These are phyloP conservation scores for Penicillium hesseltinei DNA, from an alignment of 2,329 filamentous ascomycete genomes.

Conservation along the genomic window DNA sequence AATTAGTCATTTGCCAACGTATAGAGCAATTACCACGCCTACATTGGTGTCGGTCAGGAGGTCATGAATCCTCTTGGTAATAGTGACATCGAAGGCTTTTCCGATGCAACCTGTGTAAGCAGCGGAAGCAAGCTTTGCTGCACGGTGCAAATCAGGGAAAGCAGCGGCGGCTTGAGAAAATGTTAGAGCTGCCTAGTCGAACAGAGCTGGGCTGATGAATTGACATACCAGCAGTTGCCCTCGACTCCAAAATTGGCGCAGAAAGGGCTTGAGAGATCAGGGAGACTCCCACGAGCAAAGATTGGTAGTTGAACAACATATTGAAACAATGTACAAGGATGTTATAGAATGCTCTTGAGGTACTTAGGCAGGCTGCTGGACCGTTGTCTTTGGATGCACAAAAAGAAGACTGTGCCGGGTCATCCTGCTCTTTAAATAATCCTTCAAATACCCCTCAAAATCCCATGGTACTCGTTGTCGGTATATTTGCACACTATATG, in stretches of 20 bases:
- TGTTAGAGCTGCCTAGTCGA: background rate
- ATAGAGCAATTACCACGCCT: background rate
- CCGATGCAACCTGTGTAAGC: constrained; percentile 29
- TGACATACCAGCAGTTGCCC: constrained; percentile 17
- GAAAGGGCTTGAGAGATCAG: constrained; percentile 13
- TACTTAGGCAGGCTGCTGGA: background rate
- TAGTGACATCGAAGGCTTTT: constrained; percentile 31
- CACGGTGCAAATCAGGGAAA: constrained; percentile 24
- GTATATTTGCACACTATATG: background rate
- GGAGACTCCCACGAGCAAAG: constrained; percentile 2
- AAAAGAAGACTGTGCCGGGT: background rate
- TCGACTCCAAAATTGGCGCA: constrained; percentile 9
- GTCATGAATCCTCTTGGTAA: constrained; percentile 29
- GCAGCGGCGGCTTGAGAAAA: constrained; percentile 15
- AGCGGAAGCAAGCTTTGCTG: constrained; percentile 32
- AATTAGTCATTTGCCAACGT: background rate
- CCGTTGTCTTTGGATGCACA: background rate
- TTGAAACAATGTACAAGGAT: background rate
- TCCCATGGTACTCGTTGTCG: background rate
- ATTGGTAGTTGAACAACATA: constrained; percentile 11
- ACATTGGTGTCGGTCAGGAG: constrained; percentile 27
- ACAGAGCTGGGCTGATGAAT: background rate
- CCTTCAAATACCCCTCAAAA: background rate
- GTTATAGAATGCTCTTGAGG: background rate
- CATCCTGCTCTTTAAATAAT: constrained; percentile 3